Base-by-base conservation (phyloP, 2,329 filamentous ascomycete genomes). In the Sclerotinia subarctica region DNA sequence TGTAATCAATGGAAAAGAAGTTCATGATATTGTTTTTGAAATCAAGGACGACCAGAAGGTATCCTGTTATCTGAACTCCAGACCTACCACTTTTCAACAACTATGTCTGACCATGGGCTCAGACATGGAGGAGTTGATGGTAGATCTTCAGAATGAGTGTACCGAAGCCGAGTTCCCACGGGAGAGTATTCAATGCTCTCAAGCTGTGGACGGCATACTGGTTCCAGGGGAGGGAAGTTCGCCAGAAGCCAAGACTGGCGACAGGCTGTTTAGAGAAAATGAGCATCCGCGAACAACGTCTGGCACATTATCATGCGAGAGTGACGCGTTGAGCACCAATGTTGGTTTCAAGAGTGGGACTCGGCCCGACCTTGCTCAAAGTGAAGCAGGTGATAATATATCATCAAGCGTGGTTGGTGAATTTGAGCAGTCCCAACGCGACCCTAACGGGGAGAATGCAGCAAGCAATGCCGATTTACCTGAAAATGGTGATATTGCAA, bases 31-130 rank as follows among this genome's bases (percentile, higher is more conserved):
- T 1, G 17, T 47, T 17, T 58, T 58, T n/a, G 65, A 64, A 7
- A 35, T 68, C 44, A 35, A 64, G 24, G 47, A 64, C 10, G 5
- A 5, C 8, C 10, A 5, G 13, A 17, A 38, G n/a, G 11, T 11
- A 32, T 26, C 52, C 38, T 68, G 58, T 42, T 59, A 53, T 47
- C 32, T 66, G 13, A 52, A 68, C 21, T 66, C 52, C 7, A 53
- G 32, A 15, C 11, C 42, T 35, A 38, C 38, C 26, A n/a, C 2
- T 17, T 24, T 66, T 42, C 29, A 32, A 49, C 44, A 53, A 32
- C 29, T 68, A 52, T 17, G 26, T 10, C n/a, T 68, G 53, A 47
- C 35, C 17, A 49, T 44, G 15, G 19, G 8, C 19, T n/a, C 29
- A 42, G 29, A 47, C 47, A 44, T 46, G 26, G 19, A 47, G 17